These are phyloP conservation scores for Begonia loranthoides DNA, from an alignment of 306 rosid genomes.

Conservation along the genomic window DNA sequence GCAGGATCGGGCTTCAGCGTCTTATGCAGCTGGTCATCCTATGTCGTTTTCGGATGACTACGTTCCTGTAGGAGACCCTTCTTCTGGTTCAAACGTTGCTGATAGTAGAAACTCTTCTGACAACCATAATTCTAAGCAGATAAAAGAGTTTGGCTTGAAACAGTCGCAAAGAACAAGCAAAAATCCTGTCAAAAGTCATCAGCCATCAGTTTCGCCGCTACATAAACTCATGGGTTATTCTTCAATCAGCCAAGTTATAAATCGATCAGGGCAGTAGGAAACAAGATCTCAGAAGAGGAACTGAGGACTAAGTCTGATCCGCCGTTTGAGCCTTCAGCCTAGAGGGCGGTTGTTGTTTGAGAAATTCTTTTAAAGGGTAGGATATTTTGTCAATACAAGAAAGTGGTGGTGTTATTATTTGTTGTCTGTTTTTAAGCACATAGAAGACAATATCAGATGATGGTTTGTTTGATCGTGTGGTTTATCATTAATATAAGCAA, in stretches of 20 bases:
- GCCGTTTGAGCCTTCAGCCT: too few relatives aligned
- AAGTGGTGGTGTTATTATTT: too few relatives aligned
- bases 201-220: conserved; percentile 41
- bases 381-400: too few relatives aligned
- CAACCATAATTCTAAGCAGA: conserved; percentile 13
- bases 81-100: conserved; percentile 15
- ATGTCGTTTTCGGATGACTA: conserved; percentile 51
- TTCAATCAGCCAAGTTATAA: conserved; percentile 56
- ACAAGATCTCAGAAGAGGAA: conserved; percentile 15
- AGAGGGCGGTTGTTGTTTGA: too few relatives aligned
- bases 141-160: conserved; percentile 20
- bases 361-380: too few relatives aligned
- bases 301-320: neutral
- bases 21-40: conserved; percentile 8
- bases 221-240: conserved; percentile 73
- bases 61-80: conserved; percentile 39
- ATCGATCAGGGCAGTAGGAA: conserved; percentile 23
- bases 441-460: too few relatives aligned
- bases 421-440: too few relatives aligned
- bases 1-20: neutral
- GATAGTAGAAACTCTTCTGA: conserved; percentile 11
- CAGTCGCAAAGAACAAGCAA: conserved; percentile 18
- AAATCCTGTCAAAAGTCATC: conserved; percentile 9
- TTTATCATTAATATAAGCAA: too few relatives aligned
- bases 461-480: too few relatives aligned